Evolutionary conservation across 1,284 basidiomycete species (phyloP), one percentile per base, ranked within the genome.

Genomic region (Fistulina hepatica): DNA sequence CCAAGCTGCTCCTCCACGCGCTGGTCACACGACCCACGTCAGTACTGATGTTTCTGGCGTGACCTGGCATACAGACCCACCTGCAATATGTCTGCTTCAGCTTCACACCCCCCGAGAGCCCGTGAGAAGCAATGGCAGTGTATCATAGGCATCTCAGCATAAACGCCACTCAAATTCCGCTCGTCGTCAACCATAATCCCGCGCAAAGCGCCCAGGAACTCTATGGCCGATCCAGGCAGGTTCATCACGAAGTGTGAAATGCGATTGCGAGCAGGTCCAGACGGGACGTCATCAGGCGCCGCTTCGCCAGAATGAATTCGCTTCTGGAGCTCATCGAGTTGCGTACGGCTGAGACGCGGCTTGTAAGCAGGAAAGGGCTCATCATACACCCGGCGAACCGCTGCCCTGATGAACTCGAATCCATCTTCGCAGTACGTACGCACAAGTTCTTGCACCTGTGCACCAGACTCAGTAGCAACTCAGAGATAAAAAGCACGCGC

Each of bases 71-170:
- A 19, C 8, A 8, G 13, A 59, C 80, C 49, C 52, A 93, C 92
- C 69, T 78, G 59, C 45, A 69, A 71, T 51, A 97, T 90, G 57
- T 97, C 91, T 40, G 47, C 58, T 52, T 76, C 68, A 5, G 88
- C 89, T 31, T 61, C 64, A 15, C 69, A 72, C 24, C 54, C 58
- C 37, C 91, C 86, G n/a, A 79, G 52, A 55, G 92, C 85, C 44
- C 90, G 80, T 25, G 91, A 92, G 58, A 99, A 99, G 62, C 92
- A 97, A 58, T 99, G 85, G 44, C 90, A 93, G 55, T 99, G 95
- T 6, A 98, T 71, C 69, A 90, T 75, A 0, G 95, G 94, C 76
- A 90, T 79, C 40, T 73, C 52, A n/a, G 62, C 57, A 57, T 81
- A 82, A 43, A 41, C 48, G 37, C 53, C 37, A 40, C 17, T 39